Percentiles rank a stretch among this genome's conserved stretches.
These are phyloP conservation scores for Heritiera littoralis DNA, from an alignment of 345 rosid genomes.

Conservation along the genomic window DNA sequence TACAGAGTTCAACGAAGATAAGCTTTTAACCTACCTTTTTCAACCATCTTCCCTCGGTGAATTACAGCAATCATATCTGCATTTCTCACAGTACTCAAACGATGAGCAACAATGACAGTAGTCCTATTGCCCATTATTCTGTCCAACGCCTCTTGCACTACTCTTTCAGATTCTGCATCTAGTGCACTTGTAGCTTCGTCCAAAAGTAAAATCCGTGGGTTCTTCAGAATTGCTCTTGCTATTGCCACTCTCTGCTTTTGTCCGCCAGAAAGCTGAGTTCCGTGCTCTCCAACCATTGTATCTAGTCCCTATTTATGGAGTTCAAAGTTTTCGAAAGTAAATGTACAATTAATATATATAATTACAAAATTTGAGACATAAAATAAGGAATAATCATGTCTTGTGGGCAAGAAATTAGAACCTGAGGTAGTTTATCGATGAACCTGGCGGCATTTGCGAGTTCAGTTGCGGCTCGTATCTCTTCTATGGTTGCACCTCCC, in stretches of 20 bases:
- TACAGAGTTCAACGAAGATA: neutral
- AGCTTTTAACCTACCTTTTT: constrained; percentile 46
- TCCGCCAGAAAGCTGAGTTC: constrained; percentile 91
- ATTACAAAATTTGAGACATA: neutral
- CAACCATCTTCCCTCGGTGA: constrained; percentile 74
- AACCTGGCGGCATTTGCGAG: constrained; percentile 78
- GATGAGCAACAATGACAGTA: constrained; percentile 80
- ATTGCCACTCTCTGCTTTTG: constrained; percentile 93
- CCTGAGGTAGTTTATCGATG: constrained; percentile 74
- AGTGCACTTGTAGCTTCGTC: constrained; percentile 96
- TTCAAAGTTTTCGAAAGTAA: too few relatives aligned
- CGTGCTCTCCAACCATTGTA: constrained; percentile 92
- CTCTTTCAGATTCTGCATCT: constrained; percentile 78
- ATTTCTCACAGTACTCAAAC: constrained; percentile 72
- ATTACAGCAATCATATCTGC: constrained; percentile 79
- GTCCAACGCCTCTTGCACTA: constrained; percentile 81
- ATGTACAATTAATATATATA: neutral
- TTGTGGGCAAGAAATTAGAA: neutral
- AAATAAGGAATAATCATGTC: neutral
- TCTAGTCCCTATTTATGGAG: constrained; percentile 54
- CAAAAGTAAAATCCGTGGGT: constrained; percentile 68
- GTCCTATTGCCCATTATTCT: constrained; percentile 75
- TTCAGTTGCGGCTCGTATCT: constrained; percentile 66
- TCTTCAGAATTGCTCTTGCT: constrained; percentile 79
- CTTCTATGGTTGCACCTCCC: constrained; percentile 61